phyloP scores from a whole-genome alignment of 2,329 filamentous ascomycete genomes.

The Gaeumannomyces tritici region DNA sequence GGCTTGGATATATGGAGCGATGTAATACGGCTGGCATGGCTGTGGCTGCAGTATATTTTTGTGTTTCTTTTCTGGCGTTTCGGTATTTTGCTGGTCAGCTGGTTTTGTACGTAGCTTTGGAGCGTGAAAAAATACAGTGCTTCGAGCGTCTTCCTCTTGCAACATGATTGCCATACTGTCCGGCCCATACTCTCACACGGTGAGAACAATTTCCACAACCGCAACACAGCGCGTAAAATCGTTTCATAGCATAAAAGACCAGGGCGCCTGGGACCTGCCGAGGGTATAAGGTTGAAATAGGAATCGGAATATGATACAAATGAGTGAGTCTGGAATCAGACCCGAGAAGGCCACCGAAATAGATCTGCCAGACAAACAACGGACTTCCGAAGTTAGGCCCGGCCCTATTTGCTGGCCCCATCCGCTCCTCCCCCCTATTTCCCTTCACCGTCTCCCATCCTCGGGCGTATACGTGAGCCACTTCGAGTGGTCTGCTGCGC shows the following conservation, averaged over 20 bases:
- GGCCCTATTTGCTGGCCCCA: too few relatives aligned
- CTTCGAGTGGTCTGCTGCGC: neutral
- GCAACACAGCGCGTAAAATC: too few relatives aligned
- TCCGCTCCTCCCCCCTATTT: neutral
- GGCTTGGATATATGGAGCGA: neutral
- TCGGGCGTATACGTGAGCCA: neutral
- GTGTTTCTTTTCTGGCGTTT: neutral
- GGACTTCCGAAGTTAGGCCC: neutral
- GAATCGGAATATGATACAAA: neutral
- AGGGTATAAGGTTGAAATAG: neutral
- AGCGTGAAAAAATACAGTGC: neutral
- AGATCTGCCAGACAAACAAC: neutral
- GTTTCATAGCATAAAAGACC: neutral
- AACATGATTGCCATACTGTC: neutral
- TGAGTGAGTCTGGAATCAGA: neutral
- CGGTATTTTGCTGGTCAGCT: neutral
- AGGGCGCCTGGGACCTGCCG: neutral
- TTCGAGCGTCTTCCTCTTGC: neutral
- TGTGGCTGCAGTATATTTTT: neutral
- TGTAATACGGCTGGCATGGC: neutral
- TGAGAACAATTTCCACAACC: too few relatives aligned
- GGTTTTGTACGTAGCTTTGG: neutral
- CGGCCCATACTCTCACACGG: neutral
- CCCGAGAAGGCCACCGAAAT: neutral
- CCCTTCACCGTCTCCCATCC: neutral